A percentile compares a stretch with the other conserved stretches of the same genome.
These are phyloP conservation scores for Xylaria polymorpha DNA, from an alignment of 2,329 filamentous ascomycete species.

Conservation along the genomic window DNA sequence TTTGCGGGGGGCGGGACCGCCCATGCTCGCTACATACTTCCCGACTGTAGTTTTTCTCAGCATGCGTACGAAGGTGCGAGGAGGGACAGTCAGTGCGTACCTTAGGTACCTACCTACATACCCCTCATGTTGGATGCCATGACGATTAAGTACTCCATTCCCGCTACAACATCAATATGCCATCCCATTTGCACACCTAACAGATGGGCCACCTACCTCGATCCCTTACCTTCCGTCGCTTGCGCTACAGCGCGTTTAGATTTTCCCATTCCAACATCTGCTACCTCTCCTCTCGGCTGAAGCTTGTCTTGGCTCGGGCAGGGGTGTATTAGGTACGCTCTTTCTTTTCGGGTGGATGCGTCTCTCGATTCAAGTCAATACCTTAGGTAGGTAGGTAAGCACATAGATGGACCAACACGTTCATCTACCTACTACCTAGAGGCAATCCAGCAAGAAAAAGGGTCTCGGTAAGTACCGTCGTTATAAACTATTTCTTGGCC, in stretches of 20 bases:
- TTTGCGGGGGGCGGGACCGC: constrained; percentile 25
- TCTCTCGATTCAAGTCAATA: not conserved
- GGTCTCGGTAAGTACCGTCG: not conserved
- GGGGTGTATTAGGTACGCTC: constrained; percentile 1
- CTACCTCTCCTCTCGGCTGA: not conserved
- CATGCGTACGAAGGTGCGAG: no score
- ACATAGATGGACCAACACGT: not conserved
- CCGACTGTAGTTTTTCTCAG: no score
- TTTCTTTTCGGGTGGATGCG: not conserved
- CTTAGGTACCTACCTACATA: not conserved
- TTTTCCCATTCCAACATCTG: not conserved
- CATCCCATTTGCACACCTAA: not conserved
- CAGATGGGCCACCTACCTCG: not conserved
- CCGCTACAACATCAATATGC: not conserved
- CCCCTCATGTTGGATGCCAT: not conserved
- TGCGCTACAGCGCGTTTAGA: constrained; percentile 10
- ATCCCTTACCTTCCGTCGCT: not conserved
- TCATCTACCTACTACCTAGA: not conserved
- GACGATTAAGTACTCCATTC: constrained; percentile 7
- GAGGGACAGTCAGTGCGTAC: no score
- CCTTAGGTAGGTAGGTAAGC: no score
- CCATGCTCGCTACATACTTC: constrained; percentile 5
- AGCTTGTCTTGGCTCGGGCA: constrained; percentile 18
- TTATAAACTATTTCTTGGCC: not conserved
- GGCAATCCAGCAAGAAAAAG: not conserved